A percentile compares a stretch with the other conserved stretches of the same genome.
Evolutionary conservation across 306 rosid genomes (phyloP).

Genomic region (Cicer arietinum): DNA sequence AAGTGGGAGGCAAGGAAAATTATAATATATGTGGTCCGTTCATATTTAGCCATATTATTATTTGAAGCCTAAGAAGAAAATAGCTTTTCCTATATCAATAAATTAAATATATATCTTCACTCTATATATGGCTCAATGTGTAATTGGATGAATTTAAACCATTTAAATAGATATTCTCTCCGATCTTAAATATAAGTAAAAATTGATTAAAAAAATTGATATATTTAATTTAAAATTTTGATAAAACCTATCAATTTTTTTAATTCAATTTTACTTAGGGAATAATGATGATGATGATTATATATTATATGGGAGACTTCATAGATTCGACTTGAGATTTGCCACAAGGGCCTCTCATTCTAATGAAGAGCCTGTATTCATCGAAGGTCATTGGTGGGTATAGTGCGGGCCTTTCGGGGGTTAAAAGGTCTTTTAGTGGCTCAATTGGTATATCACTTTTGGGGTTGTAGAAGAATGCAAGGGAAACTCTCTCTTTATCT

Average conservation of each 20-base stretch:
- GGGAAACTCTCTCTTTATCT: constrained; percentile 66
- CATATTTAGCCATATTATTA: neutral
- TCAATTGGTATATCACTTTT: constrained; percentile 79
- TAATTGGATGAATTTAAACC: neutral
- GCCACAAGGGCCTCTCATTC: constrained; percentile 83
- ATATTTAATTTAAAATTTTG: too few species aligned
- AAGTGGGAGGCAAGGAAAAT: neutral
- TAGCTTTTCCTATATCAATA: neutral
- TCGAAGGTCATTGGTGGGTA: constrained; percentile 83
- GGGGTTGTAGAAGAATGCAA: constrained; percentile 97
- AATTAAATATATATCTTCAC: neutral
- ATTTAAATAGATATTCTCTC: too few species aligned
- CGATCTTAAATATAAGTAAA: too few species aligned
- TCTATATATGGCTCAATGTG: neutral
- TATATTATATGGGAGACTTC: constrained; percentile 53
- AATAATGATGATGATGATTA: neutral
- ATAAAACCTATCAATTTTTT: too few species aligned
- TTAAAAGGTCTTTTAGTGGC: constrained; percentile 67
- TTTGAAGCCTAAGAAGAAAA: constrained; percentile 16
- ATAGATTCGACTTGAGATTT: constrained; percentile 93
- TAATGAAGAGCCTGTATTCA: constrained; percentile 79
- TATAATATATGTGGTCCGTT: neutral
- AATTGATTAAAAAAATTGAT: too few species aligned
- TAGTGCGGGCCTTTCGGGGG: constrained; percentile 59
- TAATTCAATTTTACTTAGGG: too few species aligned